These are phyloP conservation scores for Clitopilus passeckerianus DNA, from an alignment of 768 basidiomycete genomes.

Conservation along the genomic window DNA sequence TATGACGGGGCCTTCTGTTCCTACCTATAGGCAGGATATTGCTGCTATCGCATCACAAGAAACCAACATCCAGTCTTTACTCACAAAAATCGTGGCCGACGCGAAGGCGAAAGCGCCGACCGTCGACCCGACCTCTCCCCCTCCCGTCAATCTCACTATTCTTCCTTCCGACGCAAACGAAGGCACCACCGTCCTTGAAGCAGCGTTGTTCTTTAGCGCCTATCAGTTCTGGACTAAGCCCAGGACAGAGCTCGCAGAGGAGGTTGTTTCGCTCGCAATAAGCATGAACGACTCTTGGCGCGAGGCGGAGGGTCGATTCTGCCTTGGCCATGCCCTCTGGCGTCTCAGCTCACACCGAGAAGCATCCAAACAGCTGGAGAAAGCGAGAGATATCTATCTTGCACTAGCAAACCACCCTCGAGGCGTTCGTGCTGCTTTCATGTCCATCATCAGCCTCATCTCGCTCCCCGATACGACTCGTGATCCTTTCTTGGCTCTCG, in stretches of 20 bases:
- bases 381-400: neutral
- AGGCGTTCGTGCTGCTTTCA: neutral
- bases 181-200: neutral
- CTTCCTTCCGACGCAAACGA: neutral
- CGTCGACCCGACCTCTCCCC: neutral
- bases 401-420: neutral
- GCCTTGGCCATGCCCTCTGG: neutral
- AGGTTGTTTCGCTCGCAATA: neutral
- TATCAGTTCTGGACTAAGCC: conserved; percentile 1
- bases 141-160: neutral
- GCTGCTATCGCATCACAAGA: conserved; percentile 7
- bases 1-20: conserved; percentile 1
- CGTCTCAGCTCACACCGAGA: neutral
- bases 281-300: neutral
- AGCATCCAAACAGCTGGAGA: neutral
- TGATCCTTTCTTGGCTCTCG: neutral
- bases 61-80: conserved; percentile 7
- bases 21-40: conserved; percentile 2
- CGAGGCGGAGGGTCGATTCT: neutral
- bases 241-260: neutral
- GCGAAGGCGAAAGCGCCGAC: neutral
- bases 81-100: neutral
- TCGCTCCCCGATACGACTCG: neutral
- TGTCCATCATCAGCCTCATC: neutral
- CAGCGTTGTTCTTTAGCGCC: neutral